Evolutionary conservation across 2,329 filamentous ascomycete species (phyloP).

Genomic region (Tolypocladium ophioglossoides): DNA sequence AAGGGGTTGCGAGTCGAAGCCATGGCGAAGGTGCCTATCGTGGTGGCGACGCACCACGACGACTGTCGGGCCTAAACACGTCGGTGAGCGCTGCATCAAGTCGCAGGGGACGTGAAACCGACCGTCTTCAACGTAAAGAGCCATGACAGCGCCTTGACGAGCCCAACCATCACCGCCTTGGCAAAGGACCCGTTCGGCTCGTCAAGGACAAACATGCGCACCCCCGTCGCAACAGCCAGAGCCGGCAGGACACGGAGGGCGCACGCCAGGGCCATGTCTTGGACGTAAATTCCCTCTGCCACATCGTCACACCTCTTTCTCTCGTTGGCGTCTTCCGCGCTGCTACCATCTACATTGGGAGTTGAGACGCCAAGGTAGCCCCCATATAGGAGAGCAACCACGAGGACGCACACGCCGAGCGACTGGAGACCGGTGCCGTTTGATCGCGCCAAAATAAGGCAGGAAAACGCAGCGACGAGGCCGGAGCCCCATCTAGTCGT

Average conservation of each 20-base stretch:
- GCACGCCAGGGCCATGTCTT: neutral
- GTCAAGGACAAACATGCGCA: neutral
- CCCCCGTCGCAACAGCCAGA: neutral
- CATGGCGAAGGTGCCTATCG: slow-evolving; percentile 21
- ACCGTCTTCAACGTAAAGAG: slow-evolving; percentile 22
- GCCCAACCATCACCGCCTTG: slow-evolving; percentile 10
- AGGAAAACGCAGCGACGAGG: neutral
- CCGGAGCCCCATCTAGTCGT: neutral
- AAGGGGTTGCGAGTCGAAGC: slow-evolving; percentile 17
- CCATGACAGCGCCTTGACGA: slow-evolving; percentile 23
- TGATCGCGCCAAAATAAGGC: neutral
- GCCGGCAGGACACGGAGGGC: neutral
- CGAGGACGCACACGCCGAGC: neutral
- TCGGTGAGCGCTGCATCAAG: neutral
- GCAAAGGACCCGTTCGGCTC: neutral
- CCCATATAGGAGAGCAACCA: neutral
- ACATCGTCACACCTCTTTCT: neutral
- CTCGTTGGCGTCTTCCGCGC: neutral
- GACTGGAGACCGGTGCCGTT: neutral
- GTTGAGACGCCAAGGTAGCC: neutral
- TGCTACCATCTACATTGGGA: neutral
- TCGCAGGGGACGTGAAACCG: slow-evolving; percentile 1
- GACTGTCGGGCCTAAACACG: slow-evolving; percentile 15
- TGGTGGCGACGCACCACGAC: slow-evolving; percentile 19
- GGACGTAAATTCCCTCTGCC: neutral